These are phyloP conservation scores for Xenoacremonium recifei DNA, from an alignment of 2,329 filamentous ascomycete genomes.

Conservation along the genomic window DNA sequence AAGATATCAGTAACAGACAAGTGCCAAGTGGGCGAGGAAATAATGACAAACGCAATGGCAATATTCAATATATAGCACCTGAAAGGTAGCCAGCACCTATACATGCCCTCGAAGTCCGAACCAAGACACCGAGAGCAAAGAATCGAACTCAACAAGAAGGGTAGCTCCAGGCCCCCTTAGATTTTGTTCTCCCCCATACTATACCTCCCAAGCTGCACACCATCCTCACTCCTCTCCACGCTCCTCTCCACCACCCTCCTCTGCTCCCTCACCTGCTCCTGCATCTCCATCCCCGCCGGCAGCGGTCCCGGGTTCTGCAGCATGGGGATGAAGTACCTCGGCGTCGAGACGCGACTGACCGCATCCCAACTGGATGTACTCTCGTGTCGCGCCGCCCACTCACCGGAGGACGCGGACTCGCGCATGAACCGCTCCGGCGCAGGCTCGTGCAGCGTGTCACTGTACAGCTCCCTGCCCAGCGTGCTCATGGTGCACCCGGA, in stretches of 20 bases:
- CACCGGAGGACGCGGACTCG: neutral
- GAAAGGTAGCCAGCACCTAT: no score
- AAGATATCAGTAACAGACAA: no score
- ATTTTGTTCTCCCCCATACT: neutral
- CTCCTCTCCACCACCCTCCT: neutral
- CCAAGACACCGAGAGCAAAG: neutral
- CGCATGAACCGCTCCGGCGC: constrained; percentile 7
- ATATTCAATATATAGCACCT: no score
- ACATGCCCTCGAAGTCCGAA: no score
- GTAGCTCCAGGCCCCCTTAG: no score
- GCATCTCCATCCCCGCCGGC: neutral
- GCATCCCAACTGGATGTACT: neutral
- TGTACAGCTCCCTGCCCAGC: constrained; percentile 17
- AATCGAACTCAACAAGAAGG: neutral
- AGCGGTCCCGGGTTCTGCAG: neutral
- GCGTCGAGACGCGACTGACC: neutral
- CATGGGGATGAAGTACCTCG: neutral
- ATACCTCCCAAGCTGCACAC: no score
- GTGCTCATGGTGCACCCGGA: constrained; percentile 23
- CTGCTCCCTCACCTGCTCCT: neutral
- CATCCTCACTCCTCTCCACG: no score
- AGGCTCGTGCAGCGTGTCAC: constrained; percentile 18
- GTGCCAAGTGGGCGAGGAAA: no score
- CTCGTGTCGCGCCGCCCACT: neutral
- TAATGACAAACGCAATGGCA: no score